Evolutionary conservation across 257 asterid genomes (phyloP).

Genomic region (Gentiana straminea): DNA sequence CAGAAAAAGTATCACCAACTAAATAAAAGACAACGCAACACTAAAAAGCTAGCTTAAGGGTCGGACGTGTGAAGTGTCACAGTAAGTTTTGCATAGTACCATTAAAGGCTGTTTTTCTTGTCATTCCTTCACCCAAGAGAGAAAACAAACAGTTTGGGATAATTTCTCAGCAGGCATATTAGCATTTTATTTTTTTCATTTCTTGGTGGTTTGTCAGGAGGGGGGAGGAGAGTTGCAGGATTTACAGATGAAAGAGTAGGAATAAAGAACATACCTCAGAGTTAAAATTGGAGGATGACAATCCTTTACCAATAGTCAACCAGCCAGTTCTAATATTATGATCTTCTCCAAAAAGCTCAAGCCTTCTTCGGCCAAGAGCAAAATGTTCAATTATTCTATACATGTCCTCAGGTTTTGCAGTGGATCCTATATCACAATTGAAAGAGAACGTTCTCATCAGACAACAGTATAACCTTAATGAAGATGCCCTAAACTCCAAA

Average conservation of each 20-base stretch:
- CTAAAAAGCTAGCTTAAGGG: not conserved
- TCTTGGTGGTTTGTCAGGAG: no score
- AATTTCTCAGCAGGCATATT: no score
- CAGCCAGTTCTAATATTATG: constrained; percentile 97
- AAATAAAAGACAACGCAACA: not conserved
- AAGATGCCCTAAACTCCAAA: not conserved
- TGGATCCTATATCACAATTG: constrained; percentile 53
- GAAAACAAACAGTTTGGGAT: no score
- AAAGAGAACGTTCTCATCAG: constrained; percentile 3
- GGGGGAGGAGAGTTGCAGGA: not conserved
- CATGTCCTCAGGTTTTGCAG: constrained; percentile 99
- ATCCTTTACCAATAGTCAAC: constrained; percentile 93
- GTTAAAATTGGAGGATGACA: constrained; percentile 83
- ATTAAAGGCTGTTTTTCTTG: no score
- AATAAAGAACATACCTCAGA: constrained; percentile 47
- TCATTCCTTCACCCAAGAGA: no score
- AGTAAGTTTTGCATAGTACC: no score
- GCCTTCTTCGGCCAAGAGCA: constrained; percentile 97
- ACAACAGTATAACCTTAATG: not conserved
- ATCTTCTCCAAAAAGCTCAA: constrained; percentile 98
- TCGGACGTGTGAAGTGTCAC: not conserved
- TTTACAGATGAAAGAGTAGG: no score
- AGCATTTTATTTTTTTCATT: no score
- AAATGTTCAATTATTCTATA: constrained; percentile 95
- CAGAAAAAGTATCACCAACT: not conserved